phyloP scores from a whole-genome alignment of 148 eudicot genomes.

The Vaccinium myrtillus region DNA sequence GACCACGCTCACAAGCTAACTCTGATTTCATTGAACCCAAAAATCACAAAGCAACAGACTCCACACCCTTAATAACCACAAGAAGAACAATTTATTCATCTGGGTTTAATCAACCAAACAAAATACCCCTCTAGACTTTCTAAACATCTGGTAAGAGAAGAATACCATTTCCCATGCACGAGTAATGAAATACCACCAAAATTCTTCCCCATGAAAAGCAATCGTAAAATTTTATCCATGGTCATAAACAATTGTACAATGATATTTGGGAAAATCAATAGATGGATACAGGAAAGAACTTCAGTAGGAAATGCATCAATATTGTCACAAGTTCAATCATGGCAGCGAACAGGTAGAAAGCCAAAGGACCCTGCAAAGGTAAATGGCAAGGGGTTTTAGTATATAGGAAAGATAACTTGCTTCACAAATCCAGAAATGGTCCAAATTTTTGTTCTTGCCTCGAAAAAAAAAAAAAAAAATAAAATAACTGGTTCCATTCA shows the following conservation, averaged over 20 bases:
- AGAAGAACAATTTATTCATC: no score
- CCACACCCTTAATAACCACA: no score
- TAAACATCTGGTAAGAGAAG: not conserved
- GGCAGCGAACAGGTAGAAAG: not conserved
- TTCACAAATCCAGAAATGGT: not conserved
- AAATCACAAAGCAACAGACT: no score
- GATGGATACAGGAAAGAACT: not conserved
- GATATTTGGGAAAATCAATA: not conserved
- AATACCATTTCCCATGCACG: not conserved
- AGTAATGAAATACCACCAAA: not conserved
- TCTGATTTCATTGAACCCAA: no score
- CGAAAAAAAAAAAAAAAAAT: no score
- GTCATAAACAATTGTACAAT: not conserved
- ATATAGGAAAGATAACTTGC: not conserved
- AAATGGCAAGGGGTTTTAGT: not conserved
- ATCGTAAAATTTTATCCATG: not conserved
- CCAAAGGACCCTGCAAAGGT: slow-evolving; percentile 11
- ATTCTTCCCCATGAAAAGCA: not conserved
- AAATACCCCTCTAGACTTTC: not conserved
- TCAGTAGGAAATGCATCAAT: not conserved
- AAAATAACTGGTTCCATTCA: no score
- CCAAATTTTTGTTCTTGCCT: no score
- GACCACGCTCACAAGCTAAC: no score
- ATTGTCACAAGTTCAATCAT: not conserved
- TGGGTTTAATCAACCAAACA: no score